Conservation (phyloP, 495 filamentous ascomycete species). For the Friedmanniomyces simplex region DNA sequence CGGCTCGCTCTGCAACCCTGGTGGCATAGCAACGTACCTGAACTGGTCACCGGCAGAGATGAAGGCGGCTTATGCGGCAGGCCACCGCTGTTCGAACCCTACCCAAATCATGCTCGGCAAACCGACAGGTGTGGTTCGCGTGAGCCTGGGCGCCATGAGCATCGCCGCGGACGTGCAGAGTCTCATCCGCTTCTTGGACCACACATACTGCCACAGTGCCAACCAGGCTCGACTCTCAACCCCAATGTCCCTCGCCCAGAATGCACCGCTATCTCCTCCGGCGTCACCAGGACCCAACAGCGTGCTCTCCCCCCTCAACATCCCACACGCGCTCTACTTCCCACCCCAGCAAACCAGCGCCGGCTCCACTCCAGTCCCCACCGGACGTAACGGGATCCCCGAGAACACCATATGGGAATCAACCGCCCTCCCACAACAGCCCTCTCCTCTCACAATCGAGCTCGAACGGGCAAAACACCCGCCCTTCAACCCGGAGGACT, state of each 20-base stretch:
- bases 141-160: slow-evolving; percentile 64
- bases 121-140: slow-evolving; percentile 54
- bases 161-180: slow-evolving; percentile 48
- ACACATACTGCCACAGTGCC: slow-evolving; percentile 36
- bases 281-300: not conserved
- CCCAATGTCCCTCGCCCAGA: not conserved
- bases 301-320: slow-evolving; percentile 1
- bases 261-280: slow-evolving; percentile 3
- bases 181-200: slow-evolving; percentile 47
- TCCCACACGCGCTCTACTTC: not conserved
- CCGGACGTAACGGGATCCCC: not conserved
- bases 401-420: not conserved
- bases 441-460: not conserved
- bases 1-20: slow-evolving; percentile 56
- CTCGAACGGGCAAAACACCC: slow-evolving; percentile 4
- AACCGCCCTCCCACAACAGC: not conserved
- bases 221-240: not conserved
- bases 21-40: slow-evolving; percentile 41
- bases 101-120: slow-evolving; percentile 43
- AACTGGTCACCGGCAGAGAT: slow-evolving; percentile 46
- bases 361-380: not conserved
- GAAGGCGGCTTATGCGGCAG: slow-evolving; percentile 48
- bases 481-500: slow-evolving; percentile 16
- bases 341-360: not conserved
- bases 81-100: slow-evolving; percentile 52